These are phyloP conservation scores for Gynostemma pentaphyllum DNA, from an alignment of 306 rosid genomes.

Conservation along the genomic window DNA sequence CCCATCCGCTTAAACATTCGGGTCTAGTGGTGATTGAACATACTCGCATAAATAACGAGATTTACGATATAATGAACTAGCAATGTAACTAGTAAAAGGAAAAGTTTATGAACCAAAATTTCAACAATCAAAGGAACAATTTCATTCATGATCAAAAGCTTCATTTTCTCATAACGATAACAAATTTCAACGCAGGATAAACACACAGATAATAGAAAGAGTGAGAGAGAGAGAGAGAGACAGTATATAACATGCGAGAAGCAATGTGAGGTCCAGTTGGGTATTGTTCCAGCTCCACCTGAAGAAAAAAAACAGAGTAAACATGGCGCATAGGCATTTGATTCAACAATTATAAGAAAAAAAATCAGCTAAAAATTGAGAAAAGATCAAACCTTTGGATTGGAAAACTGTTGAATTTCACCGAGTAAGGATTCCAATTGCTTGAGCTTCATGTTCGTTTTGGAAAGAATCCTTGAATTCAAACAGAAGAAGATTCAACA, in stretches of 20 bases:
- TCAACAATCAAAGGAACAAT: background rate
- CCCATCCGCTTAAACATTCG: no score
- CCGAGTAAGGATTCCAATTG: constrained; percentile 69
- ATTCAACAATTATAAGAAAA: background rate
- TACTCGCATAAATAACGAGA: background rate
- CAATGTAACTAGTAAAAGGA: background rate
- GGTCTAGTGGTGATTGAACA: no score
- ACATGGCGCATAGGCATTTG: background rate
- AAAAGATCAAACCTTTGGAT: constrained; percentile 52
- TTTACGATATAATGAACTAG: background rate
- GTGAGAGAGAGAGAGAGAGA: constrained; percentile 17
- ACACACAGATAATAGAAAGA: background rate
- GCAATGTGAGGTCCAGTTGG: constrained; percentile 97
- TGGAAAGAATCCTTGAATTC: background rate
- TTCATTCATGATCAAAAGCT: background rate
- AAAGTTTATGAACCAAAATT: no score
- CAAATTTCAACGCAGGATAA: background rate
- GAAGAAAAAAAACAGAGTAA: constrained; percentile 13
- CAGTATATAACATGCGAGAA: constrained; percentile 83
- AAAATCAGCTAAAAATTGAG: background rate
- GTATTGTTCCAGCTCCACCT: constrained; percentile 84
- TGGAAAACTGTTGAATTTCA: constrained; percentile 59
- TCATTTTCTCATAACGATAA: background rate
- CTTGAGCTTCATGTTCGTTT: constrained; percentile 70
- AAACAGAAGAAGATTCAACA: constrained; percentile 7